Evolutionary conservation across 306 rosid genomes (phyloP), one percentile per base, ranked within the genome.

Genomic region (Gillenia trifoliata): DNA sequence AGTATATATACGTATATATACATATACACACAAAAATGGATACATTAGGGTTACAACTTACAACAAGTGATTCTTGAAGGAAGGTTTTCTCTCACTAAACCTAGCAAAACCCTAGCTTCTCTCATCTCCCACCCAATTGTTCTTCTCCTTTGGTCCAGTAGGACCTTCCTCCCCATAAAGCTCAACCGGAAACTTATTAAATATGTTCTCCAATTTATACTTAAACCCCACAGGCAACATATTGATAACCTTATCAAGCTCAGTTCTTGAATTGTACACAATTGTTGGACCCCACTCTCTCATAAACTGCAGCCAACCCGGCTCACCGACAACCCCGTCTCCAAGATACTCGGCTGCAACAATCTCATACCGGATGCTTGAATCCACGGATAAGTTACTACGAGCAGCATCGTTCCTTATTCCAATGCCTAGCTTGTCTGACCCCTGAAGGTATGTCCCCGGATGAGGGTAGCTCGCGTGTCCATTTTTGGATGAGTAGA

Each of bases 101-200:
- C 66, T 55, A 78, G 68, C 70, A 59, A 41, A 6, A 47, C 20
- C 41, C 19, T 75, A 81, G 59, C 83, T 68, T 81, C 88, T 81
- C 70, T 88, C 92, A 52, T 88, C 92, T 52, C 88, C 89, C 59
- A 41, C 79, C 92, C 92, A 88, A 47, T 88, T 81, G 79, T 85
- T 77, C 81, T 88, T 88, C 81, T 88, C 89, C 73, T 83, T 88
- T 13, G 92, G 92, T 63, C 92, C 92, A 1, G 92, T 85, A n/a
- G 92, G 92, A 34, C 92, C 92, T 70, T 78, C 89, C 78, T 88
- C 86, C 76, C 85, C 76, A 22, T 28, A 88, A 56, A 88, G 79
- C 83, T 88, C 89, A 54, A 60, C 78, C 0, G 92, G 92, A 45
- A 88, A 16, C 76, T 83, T 83, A 23, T 38, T 59, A 50, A 83